Conservation (phyloP, 192 early-diverging fungal species). For the Backusella liffmaniae region DNA sequence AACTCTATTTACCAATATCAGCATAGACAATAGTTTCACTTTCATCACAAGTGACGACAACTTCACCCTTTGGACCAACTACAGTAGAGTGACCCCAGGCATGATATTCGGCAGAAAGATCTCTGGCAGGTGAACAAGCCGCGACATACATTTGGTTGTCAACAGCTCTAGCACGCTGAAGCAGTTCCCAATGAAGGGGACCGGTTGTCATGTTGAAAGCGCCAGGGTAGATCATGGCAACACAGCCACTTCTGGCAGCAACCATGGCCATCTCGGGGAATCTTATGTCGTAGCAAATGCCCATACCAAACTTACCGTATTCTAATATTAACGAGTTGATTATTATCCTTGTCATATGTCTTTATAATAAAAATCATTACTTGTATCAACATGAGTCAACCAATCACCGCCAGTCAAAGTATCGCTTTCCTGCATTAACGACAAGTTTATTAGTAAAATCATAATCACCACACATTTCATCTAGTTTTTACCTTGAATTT, state of each 20-base stretch:
- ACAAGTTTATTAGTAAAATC: neutral
- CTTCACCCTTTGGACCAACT: slow-evolving; percentile 76
- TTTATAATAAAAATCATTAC: slow-evolving; percentile 23
- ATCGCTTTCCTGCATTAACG: slow-evolving; percentile 63
- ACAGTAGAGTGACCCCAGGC: slow-evolving; percentile 96
- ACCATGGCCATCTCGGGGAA: slow-evolving; percentile 97
- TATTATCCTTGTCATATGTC: neutral
- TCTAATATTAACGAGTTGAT: slow-evolving; percentile 21
- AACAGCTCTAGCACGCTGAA: slow-evolving; percentile 76
- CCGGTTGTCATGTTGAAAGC: slow-evolving; percentile 97
- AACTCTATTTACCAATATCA: slow-evolving; percentile 52
- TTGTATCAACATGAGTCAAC: slow-evolving; percentile 78
- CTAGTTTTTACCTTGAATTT: slow-evolving; percentile 59
- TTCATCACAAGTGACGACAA: slow-evolving; percentile 75
- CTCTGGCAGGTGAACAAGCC: slow-evolving; percentile 95
- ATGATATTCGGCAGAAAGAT: slow-evolving; percentile 67
- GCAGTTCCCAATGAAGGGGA: slow-evolving; percentile 92
- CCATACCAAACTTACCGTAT: slow-evolving; percentile 87
- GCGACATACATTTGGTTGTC: slow-evolving; percentile 96
- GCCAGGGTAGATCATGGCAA: slow-evolving; percentile 96
- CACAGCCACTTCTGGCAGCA: slow-evolving; percentile 82
- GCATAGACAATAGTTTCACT: slow-evolving; percentile 80
- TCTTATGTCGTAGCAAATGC: slow-evolving; percentile 96
- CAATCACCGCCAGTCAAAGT: slow-evolving; percentile 73
- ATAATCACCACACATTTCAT: neutral